phyloP scores from a whole-genome alignment of 2,329 filamentous ascomycete species.

The Diaporthe vaccinii region DNA sequence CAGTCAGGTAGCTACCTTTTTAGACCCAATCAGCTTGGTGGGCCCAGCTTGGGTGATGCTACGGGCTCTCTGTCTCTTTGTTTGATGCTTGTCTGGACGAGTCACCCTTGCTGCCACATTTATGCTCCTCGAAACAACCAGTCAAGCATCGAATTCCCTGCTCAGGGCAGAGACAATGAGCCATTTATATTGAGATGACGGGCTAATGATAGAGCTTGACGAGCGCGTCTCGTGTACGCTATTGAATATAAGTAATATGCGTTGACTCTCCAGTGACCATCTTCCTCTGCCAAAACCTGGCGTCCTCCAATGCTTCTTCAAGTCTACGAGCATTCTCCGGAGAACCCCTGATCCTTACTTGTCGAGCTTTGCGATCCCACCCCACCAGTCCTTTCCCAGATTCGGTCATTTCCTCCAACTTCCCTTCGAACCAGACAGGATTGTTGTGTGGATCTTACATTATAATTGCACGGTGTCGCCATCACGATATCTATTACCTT shows the following conservation, averaged over 20 bases:
- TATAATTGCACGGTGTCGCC: conserved; percentile 31
- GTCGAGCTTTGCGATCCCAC: conserved; percentile 45
- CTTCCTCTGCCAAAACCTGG: conserved; percentile 6
- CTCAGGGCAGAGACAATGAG: conserved; percentile 38
- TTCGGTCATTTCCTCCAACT: conserved; percentile 43
- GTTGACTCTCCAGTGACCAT: background rate
- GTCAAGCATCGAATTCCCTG: conserved; percentile 46
- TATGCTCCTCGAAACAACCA: conserved; percentile 57
- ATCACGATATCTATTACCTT: conserved; percentile 22
- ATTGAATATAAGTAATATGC: conserved; percentile 35
- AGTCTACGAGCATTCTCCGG: conserved; percentile 37
- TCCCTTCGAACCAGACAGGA: conserved; percentile 43
- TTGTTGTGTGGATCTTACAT: conserved; percentile 31
- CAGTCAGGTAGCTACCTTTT: conserved; percentile 29
- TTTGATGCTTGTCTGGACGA: conserved; percentile 63
- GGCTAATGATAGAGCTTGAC: conserved; percentile 31
- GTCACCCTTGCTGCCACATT: conserved; percentile 54
- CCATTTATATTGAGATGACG: conserved; percentile 36
- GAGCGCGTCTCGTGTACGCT: conserved; percentile 11
- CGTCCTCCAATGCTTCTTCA: conserved; percentile 29
- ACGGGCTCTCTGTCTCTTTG: conserved; percentile 49
- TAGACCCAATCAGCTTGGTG: conserved; percentile 39
- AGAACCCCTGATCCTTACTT: conserved; percentile 48
- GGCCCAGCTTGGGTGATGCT: conserved; percentile 38
- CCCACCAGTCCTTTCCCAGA: conserved; percentile 44